Conservation (phyloP, 2,329 filamentous ascomycete genomes). For the Arthroderma uncinatum region DNA sequence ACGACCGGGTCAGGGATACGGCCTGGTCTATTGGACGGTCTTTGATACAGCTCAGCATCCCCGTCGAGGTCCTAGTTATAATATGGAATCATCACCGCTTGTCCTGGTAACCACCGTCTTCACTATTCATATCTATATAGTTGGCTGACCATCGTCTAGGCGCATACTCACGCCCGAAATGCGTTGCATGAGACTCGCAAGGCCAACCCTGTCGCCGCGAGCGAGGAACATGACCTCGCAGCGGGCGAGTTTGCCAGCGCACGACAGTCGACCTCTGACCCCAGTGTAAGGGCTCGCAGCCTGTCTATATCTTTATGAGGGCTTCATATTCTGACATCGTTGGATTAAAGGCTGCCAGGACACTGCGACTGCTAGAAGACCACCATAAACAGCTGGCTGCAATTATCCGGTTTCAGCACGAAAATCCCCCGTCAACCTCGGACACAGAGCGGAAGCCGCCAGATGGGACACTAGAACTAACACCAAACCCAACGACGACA, state of each 20-base stretch:
- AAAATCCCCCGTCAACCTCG: slow-evolving; percentile 31
- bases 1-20: background rate
- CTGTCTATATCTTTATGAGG: background rate
- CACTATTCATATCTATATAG: slow-evolving; percentile 1
- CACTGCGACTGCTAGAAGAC: slow-evolving; percentile 71
- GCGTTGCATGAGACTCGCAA: slow-evolving; percentile 61
- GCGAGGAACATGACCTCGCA: slow-evolving; percentile 77
- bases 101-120: slow-evolving; percentile 45
- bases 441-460: slow-evolving; percentile 1
- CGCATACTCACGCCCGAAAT: slow-evolving; percentile 78
- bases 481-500: slow-evolving; percentile 11
- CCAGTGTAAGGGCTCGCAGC: slow-evolving; percentile 35
- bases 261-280: slow-evolving; percentile 56
- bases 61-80: too few relatives aligned
- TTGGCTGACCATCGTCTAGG: slow-evolving; percentile 38
- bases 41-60: background rate
- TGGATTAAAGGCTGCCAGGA: slow-evolving; percentile 63
- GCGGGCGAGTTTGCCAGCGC: slow-evolving; percentile 81
- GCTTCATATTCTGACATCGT: background rate
- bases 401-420: slow-evolving; percentile 61
- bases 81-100: slow-evolving; percentile 60
- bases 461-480: slow-evolving; percentile 13
- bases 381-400: slow-evolving; percentile 78
- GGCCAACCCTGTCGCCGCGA: slow-evolving; percentile 64
- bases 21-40: too few relatives aligned